A percentile compares a stretch with the other conserved stretches of the same genome.
phyloP scores from a whole-genome alignment of 352 stramenopile genomes.

The Blastocystis hominis region DNA sequence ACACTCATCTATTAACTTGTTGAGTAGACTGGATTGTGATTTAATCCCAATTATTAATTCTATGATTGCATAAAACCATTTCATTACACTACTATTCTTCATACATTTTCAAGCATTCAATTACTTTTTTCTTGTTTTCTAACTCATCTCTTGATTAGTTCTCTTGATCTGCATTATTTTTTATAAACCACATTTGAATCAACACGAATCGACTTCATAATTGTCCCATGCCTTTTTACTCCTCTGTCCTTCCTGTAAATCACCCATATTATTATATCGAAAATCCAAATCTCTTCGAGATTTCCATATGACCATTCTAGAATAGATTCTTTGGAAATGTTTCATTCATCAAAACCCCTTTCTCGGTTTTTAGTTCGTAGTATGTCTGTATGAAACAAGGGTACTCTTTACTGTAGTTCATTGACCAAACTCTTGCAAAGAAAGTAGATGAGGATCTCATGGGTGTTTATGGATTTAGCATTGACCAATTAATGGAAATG shows the following conservation, averaged over 20 bases:
- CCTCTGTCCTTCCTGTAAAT: background rate
- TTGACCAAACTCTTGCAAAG: conserved; percentile 61
- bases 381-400: background rate
- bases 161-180: no score
- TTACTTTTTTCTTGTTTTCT: no score
- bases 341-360: background rate
- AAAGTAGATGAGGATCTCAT: conserved; percentile 80
- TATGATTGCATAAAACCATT: no score
- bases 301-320: background rate
- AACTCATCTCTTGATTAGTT: no score
- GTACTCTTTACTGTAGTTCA: conserved; percentile 13
- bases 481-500: conserved; percentile 97
- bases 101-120: no score
- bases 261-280: background rate
- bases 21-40: no score
- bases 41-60: no score
- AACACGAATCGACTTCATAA: no score
- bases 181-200: no score
- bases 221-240: no score
- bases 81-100: no score
- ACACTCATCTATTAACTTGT: no score
- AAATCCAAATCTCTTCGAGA: background rate
- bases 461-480: conserved; percentile 74
- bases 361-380: background rate
- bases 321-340: background rate